Conservation (phyloP, 306 rosid genomes). For the Acacia crassicarpa region DNA sequence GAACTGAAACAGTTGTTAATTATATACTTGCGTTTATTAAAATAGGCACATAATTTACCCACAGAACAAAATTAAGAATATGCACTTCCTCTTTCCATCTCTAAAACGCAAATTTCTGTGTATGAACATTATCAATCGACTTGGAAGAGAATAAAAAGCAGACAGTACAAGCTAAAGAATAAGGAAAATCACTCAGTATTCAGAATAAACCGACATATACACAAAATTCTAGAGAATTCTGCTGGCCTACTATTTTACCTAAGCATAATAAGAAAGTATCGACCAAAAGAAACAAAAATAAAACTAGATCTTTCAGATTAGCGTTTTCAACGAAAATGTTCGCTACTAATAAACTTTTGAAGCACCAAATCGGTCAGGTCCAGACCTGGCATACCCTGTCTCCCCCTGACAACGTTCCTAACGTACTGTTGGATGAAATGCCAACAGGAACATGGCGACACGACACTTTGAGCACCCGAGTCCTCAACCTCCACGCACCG, state of each 20-base stretch:
- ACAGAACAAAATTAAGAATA: neutral
- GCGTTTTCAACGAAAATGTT: neutral
- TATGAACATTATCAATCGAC: neutral
- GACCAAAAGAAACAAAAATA: neutral
- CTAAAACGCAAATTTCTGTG: neutral
- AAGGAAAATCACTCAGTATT: neutral
- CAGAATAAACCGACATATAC: neutral
- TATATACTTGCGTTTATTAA: neutral
- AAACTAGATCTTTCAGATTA: neutral
- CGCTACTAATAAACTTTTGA: neutral
- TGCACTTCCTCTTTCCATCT: slow-evolving; percentile 1
- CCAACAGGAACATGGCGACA: slow-evolving; percentile 49
- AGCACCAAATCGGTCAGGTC: slow-evolving; percentile 36
- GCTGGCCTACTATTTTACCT: slow-evolving; percentile 7
- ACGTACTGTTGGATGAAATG: slow-evolving; percentile 38
- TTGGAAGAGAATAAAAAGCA: neutral
- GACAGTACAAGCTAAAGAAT: neutral
- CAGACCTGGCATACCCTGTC: slow-evolving; percentile 62
- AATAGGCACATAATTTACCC: neutral
- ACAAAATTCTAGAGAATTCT: slow-evolving; percentile 13
- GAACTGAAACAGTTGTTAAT: neutral
- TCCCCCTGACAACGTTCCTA: slow-evolving; percentile 54
- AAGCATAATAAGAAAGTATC: neutral
- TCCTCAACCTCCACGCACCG: slow-evolving; percentile 74
- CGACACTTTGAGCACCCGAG: slow-evolving; percentile 52